These are phyloP conservation scores for Botrytis galanthina DNA, from an alignment of 2,329 filamentous ascomycete species.

Conservation along the genomic window DNA sequence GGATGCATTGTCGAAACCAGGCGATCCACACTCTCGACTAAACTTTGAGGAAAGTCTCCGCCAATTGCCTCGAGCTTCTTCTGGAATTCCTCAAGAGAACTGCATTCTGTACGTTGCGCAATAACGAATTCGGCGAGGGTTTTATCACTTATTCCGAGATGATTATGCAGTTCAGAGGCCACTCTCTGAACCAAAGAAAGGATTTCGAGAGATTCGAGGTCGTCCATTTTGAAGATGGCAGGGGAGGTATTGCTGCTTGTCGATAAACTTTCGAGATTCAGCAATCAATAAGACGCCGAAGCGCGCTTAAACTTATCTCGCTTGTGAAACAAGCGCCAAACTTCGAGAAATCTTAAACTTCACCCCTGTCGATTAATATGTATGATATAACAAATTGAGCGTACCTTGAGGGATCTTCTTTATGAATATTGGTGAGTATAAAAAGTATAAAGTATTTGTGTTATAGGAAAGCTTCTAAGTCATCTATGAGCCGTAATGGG, in stretches of 20 bases:
- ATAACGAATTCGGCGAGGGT: constrained; percentile 96
- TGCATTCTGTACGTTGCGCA: constrained; percentile 77
- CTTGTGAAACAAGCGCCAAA: background rate
- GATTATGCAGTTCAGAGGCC: constrained; percentile 89
- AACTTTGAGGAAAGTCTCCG: constrained; percentile 73
- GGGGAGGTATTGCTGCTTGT: constrained; percentile 6
- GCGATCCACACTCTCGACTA: constrained; percentile 89
- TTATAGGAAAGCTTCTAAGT: background rate
- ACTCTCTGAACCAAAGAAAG: constrained; percentile 94
- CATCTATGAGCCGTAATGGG: background rate
- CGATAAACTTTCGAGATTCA: constrained; percentile 6
- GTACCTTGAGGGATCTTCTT: background rate
- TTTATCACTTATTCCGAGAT: constrained; percentile 88
- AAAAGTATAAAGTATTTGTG: background rate
- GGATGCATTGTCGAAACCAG: constrained; percentile 88
- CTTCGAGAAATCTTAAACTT: background rate
- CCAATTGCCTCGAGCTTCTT: constrained; percentile 71
- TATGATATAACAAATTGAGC: background rate
- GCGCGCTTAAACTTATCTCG: constrained; percentile 10
- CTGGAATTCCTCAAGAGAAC: constrained; percentile 70
- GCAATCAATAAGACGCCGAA: background rate
- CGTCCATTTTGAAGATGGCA: constrained; percentile 42
- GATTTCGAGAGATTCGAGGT: constrained; percentile 85
- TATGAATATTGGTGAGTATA: too few species aligned
- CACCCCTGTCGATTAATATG: background rate